Evolutionary conservation across 495 filamentous ascomycete species (phyloP), one percentile per base, ranked within the genome.

Genomic region (Durotheca rogersii): DNA sequence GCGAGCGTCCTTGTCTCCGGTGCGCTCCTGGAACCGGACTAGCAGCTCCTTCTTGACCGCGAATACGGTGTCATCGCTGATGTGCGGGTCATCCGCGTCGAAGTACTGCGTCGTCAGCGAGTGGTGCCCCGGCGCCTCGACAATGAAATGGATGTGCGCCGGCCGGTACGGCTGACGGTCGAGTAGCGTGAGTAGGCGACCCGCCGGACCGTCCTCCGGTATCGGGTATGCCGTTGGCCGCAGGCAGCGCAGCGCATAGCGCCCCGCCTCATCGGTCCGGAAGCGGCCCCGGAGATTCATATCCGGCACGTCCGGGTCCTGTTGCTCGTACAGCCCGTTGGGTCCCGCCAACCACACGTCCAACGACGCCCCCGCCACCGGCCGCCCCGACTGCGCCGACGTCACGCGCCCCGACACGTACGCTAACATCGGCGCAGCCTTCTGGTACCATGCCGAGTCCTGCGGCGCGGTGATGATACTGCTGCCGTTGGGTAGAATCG

Each of bases 261-360:
- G 70, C 1, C 87, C 87, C 14, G 83, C 68, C 29, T 67, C 67
- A 52, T 85, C 82, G 1, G 86, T 89, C 41, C 61, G 72, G 64
- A 91, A 88, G 17, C 83, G 80, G 4, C 87, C 87, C 2, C 87
- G 77, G 23, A 90, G 73, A 58, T 90, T 91, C 67, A 81, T 83
- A 49, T 90, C 86, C 4, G 78, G 75, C 72, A 88, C 84, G 16
- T 80, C 65, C 2, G 74, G 67, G 51, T 91, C 87, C 69, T 89
- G 85, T 72, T 88, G 85, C 72, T 90, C 86, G 60, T 91, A 91
- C 46, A 89, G 65, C 1, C 87, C 87, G 56, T 90, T 89, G 11
- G 86, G 85, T 4, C 81, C 84, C 6, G 84, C 79, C 52, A 89
- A 82, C 87, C 87, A 91, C 19, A 89, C 75, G 60, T 91, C 87